phyloP scores from a whole-genome alignment of 495 filamentous ascomycete species.

The Tetracladium marchalianum region DNA sequence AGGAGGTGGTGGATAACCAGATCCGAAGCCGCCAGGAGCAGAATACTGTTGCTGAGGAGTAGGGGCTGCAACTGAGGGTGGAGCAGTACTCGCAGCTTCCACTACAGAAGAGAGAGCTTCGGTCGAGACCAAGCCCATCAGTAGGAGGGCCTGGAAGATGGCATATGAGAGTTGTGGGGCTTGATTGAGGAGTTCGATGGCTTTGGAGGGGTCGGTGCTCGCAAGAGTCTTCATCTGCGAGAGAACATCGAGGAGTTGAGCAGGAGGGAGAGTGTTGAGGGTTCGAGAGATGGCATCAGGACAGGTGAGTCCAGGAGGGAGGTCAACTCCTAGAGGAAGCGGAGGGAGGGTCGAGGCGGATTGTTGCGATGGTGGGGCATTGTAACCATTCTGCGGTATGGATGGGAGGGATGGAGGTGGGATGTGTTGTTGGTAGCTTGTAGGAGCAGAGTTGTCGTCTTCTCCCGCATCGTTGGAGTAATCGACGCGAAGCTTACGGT shows the following conservation, averaged over 20 bases:
- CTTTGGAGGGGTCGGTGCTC: conserved; percentile 68
- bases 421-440: conserved; percentile 10
- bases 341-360: conserved; percentile 48
- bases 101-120: conserved; percentile 19
- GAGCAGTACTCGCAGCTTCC: conserved; percentile 9
- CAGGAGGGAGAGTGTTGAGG: conserved; percentile 69
- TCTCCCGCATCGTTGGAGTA: conserved; percentile 86
- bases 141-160: conserved; percentile 87
- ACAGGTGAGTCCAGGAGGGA: conserved; percentile 70
- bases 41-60: conserved; percentile 9
- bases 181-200: conserved; percentile 76
- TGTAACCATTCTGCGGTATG: conserved; percentile 10
- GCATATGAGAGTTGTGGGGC: conserved; percentile 93
- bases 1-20: conserved; percentile 17
- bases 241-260: conserved; percentile 89
- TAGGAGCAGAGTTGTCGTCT: conserved; percentile 37
- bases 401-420: conserved; percentile 4
- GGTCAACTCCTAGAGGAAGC: conserved; percentile 73
- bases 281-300: conserved; percentile 88
- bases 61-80: conserved; percentile 24
- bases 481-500: conserved; percentile 85
- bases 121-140: conserved; percentile 72
- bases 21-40: conserved; percentile 6
- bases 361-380: conserved; percentile 6
- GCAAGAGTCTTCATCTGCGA: conserved; percentile 88